These are phyloP conservation scores for Aristolochia contorta DNA, from an alignment of 164 flowering plant species.

Conservation along the genomic window DNA sequence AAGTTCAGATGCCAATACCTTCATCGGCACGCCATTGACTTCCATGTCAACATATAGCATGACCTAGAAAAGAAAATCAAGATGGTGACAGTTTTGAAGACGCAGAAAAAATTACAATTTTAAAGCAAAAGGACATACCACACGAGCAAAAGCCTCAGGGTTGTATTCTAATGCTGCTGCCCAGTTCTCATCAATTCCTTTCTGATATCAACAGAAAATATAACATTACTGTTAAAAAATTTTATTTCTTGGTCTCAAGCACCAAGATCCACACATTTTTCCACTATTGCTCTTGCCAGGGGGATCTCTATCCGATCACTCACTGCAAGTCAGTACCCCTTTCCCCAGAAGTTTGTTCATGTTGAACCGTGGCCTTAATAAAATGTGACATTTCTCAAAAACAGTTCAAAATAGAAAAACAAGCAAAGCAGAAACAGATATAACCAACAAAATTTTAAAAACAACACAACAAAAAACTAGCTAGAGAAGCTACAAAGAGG, in stretches of 20 bases:
- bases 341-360: too few relatives aligned
- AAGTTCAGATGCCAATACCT: slow-evolving; percentile 39
- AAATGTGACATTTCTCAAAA: too few relatives aligned
- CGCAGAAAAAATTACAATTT: too few relatives aligned
- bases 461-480: background rate
- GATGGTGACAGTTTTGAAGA: background rate
- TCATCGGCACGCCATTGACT: slow-evolving; percentile 88
- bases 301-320: too few relatives aligned
- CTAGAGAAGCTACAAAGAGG: too few relatives aligned
- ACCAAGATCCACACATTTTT: too few relatives aligned
- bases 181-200: slow-evolving; percentile 99
- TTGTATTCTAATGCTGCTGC: slow-evolving; percentile 91
- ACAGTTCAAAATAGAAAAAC: background rate
- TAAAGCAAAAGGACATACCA: slow-evolving; percentile 41
- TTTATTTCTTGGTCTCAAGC: too few relatives aligned
- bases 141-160: slow-evolving; percentile 97
- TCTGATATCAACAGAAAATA: slow-evolving; percentile 35
- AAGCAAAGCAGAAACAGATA: background rate
- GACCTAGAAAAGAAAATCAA: slow-evolving; percentile 37
- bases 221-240: background rate
- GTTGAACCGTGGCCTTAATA: too few relatives aligned
- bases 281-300: too few relatives aligned
- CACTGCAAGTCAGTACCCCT: too few relatives aligned
- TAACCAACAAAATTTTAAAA: background rate
- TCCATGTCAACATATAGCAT: slow-evolving; percentile 99